Conservation (phyloP, 352 stramenopile genomes). For the Phytophthora parvispora region DNA sequence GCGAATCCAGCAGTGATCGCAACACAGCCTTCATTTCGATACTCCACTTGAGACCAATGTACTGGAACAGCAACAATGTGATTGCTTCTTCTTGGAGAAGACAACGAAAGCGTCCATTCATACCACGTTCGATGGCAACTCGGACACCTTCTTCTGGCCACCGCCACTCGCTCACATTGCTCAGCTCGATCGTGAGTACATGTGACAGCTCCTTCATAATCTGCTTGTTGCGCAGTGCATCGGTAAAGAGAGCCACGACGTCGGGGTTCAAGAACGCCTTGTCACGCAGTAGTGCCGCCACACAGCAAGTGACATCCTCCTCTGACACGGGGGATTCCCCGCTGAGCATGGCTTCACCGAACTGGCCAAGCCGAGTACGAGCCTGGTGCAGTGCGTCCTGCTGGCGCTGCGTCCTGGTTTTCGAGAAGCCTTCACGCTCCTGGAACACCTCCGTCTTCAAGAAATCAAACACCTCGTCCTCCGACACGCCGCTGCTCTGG, state of each 20-base stretch:
- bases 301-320: slow-evolving; percentile 33
- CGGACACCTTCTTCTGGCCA: slow-evolving; percentile 44
- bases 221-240: slow-evolving; percentile 38
- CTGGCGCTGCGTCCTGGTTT: slow-evolving; percentile 34
- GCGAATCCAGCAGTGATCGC: slow-evolving; percentile 32
- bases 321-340: slow-evolving; percentile 22
- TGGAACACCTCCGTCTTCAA: slow-evolving; percentile 48
- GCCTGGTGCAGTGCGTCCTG: slow-evolving; percentile 28
- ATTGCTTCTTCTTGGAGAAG: slow-evolving; percentile 56
- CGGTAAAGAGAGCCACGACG: slow-evolving; percentile 43
- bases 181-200: slow-evolving; percentile 60
- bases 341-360: slow-evolving; percentile 35
- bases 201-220: slow-evolving; percentile 53
- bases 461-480: slow-evolving; percentile 48
- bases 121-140: slow-evolving; percentile 52
- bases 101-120: slow-evolving; percentile 58
- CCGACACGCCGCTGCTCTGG: slow-evolving; percentile 25
- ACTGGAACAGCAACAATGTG: slow-evolving; percentile 58
- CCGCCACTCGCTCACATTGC: slow-evolving; percentile 49
- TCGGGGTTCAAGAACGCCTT: slow-evolving; percentile 42
- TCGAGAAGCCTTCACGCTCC: slow-evolving; percentile 24
- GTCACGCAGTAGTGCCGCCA: slow-evolving; percentile 41
- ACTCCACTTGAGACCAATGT: slow-evolving; percentile 47
- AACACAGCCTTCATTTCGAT: slow-evolving; percentile 33
- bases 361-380: slow-evolving; percentile 17